phyloP scores from a whole-genome alignment of 2,329 filamentous ascomycete genomes.

The Uncinocarpus reesii region DNA sequence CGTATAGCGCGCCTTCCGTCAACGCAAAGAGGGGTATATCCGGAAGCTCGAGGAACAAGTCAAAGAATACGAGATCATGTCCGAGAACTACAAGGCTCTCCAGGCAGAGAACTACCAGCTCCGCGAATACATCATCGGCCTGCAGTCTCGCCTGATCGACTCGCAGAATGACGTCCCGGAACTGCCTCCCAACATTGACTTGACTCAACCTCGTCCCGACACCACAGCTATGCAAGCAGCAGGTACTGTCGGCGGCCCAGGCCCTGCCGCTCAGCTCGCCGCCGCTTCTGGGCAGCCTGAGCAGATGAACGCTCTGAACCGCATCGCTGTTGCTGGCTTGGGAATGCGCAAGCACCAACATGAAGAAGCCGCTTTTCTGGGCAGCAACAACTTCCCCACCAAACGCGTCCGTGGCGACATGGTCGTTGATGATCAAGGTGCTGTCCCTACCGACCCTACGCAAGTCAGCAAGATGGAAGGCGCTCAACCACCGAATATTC shows the following conservation, averaged over 20 bases:
- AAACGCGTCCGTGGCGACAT: conserved; percentile 19
- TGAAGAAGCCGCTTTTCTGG: conserved; percentile 29
- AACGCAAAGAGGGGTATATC: conserved; percentile 96
- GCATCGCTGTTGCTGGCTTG: conserved; percentile 35
- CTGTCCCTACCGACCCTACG: not conserved
- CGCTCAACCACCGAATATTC: not conserved
- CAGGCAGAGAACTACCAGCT: conserved; percentile 84
- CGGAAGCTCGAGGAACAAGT: conserved; percentile 95
- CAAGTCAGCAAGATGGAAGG: not conserved
- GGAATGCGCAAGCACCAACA: conserved; percentile 37
- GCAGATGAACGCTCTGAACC: conserved; percentile 35
- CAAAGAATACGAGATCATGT: conserved; percentile 64
- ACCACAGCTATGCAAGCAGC: conserved; percentile 18
- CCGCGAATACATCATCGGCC: conserved; percentile 81
- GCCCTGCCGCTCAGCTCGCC: not conserved
- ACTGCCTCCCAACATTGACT: conserved; percentile 67
- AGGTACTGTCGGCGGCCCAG: conserved; percentile 8
- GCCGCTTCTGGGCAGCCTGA: conserved; percentile 21
- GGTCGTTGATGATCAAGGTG: conserved; percentile 1
- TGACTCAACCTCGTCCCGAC: conserved; percentile 46
- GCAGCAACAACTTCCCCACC: conserved; percentile 24
- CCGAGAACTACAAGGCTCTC: conserved; percentile 65
- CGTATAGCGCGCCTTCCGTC: conserved; percentile 78
- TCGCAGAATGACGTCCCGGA: conserved; percentile 73
- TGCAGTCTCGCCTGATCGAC: conserved; percentile 79